Base-by-base conservation (phyloP, 1,284 basidiomycete species). In the Chiua sp. region DNA sequence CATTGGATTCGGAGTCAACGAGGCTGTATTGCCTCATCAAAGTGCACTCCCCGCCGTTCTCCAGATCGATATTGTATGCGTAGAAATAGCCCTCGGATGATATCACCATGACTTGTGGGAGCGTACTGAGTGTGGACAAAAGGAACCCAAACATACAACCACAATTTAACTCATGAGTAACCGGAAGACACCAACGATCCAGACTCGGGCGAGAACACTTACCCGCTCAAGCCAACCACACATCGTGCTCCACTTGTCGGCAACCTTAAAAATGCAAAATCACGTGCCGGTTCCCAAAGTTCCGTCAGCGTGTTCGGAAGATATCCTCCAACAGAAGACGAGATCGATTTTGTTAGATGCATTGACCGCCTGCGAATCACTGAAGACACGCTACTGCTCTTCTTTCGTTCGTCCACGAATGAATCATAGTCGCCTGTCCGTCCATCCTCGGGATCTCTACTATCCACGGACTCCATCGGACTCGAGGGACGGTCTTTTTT, bases 31-130 rank as follows among this genome's bases (percentile, higher is more conserved):
- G 95, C 79, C 98, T 98, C 83, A 94, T 91, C 66, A 99, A 76
- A 11, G 91, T 85, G 69, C 98, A 98, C 75, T 99, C 97, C 5
- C 97, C 98, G 13, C 98, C 98, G 56, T 92, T 90, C 76, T 99
- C 96, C 57, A 99, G 79, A 76, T 99, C 97, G 70, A 99, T 97
- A 69, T 86, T 93, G 77, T 99, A 99, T 11, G 91, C 89, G 73
- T 98, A 98, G 74, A 98, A 98, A 68, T 94, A 92, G 0, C 97
- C 97, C 65, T 98, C 96, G 0, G 93, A 93, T 0, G 95, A 96
- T 55, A 98, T 88, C 15, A 98, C 96, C 94, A 98, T 98, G 7
- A 98, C 93, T 65, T 98, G 95, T 0, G 97, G 97, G 75, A 93
- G 92, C 13, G 94, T 96, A 18, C 94, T 95, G 59, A 15, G 33